Evolutionary conservation across 176 grass and related monocot genomes (phyloP), one percentile per base, ranked within the genome.

Genomic region (Leersia perrieri): DNA sequence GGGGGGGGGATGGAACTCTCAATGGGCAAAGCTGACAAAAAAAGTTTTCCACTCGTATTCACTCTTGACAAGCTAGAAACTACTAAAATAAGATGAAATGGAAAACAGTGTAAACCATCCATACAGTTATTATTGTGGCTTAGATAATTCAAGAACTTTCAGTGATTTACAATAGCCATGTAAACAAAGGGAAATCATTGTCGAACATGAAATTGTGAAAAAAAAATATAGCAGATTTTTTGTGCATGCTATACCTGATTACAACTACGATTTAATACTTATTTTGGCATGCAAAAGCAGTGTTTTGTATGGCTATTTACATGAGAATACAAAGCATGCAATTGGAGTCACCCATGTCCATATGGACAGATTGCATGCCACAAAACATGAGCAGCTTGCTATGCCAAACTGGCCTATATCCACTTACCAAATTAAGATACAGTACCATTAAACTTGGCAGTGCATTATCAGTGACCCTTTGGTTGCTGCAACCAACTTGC

Each of bases 401-500:
- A 78, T 33, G 28, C 61, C 61, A 65, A 65, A 65, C 60, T 20
- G 30, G 25, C 26, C 39, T 22, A 45, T 45, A 78, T 60, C 27
- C 62, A 77, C 18, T 20, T 13, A 64, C 30, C 4, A 1, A 29
- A 42, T 32, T 33, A 38, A 76, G 57, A 57, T 45, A 40, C 30
- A 66, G 28, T 38, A 15, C 44, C 20, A 15, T 45, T 66, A n/a
- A 33, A 65, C 28, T 78, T 66, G 16, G 38, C 42, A 78, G 38
- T 18, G 63, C 22, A 78, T 65, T 39, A 78, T 78, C 75, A 15
- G 45, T 29, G 60, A 33, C 63, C 30, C 27, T 63, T 61, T 3
- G 61, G 38, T 77, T 44, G 75, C 75, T 77, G 4, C 38, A 66
- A 41, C 65, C 11, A 44, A 47, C 63, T 33, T 33, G 61, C 60